Conservation (phyloP, 177 flowering plant species). For the Vitis hybrid region DNA sequence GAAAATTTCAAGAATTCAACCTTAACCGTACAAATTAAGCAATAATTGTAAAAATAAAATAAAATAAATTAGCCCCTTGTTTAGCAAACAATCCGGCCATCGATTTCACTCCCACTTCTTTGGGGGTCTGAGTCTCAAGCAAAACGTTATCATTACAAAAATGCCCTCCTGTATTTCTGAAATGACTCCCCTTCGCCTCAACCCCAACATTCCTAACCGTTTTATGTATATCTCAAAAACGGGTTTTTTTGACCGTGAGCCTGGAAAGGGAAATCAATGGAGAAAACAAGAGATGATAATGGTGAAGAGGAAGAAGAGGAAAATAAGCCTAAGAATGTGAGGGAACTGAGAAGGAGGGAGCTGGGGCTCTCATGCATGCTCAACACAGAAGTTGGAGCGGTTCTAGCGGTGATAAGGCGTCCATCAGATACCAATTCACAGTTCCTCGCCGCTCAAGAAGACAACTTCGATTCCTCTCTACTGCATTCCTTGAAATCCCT, state of each 20-base stretch:
- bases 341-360: slow-evolving; percentile 35
- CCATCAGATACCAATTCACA: slow-evolving; percentile 33
- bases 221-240: background rate
- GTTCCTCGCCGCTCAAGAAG: slow-evolving; percentile 47
- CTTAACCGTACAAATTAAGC: slow-evolving; percentile 5
- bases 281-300: slow-evolving; percentile 9
- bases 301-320: slow-evolving; percentile 16
- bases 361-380: slow-evolving; percentile 79
- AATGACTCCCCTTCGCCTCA: background rate
- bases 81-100: slow-evolving; percentile 7
- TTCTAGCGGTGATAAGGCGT: slow-evolving; percentile 81
- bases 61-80: slow-evolving; percentile 11
- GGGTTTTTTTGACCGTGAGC: slow-evolving; percentile 3
- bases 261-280: slow-evolving; percentile 11
- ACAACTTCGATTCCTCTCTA: slow-evolving; percentile 39
- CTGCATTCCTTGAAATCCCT: slow-evolving; percentile 76
- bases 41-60: background rate
- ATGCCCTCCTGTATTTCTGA: background rate
- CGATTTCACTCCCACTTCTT: background rate
- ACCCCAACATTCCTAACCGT: slow-evolving; percentile 8
- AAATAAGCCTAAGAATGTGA: slow-evolving; percentile 2
- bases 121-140: background rate
- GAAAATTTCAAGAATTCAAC: slow-evolving; percentile 14
- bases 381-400: slow-evolving; percentile 81
- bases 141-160: background rate